A percentile compares a stretch with the other conserved stretches of the same genome.
Evolutionary conservation across 1,139 yeast genomes (phyloP).

Genomic region (Magnusiomyces fungicola): DNA sequence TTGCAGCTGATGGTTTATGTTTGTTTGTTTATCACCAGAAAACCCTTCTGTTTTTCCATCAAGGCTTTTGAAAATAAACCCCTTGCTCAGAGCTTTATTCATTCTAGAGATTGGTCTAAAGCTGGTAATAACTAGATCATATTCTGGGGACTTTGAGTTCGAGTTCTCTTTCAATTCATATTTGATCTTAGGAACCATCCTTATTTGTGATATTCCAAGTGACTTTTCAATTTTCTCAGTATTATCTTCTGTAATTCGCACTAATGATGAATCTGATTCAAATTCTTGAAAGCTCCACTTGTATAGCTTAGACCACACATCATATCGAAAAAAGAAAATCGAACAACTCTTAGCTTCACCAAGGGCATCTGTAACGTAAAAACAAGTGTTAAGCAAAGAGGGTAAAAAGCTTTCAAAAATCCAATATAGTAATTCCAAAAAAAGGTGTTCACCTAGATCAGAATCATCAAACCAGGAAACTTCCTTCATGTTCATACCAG

Average conservation of each 20-base stretch:
- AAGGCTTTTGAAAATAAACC: no score
- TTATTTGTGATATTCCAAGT: conserved; percentile 28
- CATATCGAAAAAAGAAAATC: conserved; percentile 50
- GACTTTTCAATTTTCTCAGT: conserved; percentile 31
- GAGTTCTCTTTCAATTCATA: no score
- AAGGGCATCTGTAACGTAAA: conserved; percentile 54
- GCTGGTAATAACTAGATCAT: no score
- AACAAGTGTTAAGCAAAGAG: conserved; percentile 46
- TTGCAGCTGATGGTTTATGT: no score
- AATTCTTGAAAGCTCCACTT: conserved; percentile 18
- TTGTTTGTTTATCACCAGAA: no score
- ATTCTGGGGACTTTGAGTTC: no score
- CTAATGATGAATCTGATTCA: conserved; percentile 9
- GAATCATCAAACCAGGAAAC: no score
- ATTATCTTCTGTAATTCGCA: conserved; percentile 30
- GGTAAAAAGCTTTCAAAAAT: conserved; percentile 43
- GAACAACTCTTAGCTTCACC: conserved; percentile 36
- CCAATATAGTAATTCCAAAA: conserved; percentile 51
- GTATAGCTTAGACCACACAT: conserved; percentile 48
- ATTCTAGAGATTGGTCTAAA: conserved; percentile 4
- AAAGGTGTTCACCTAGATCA: no score
- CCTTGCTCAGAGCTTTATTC: no score
- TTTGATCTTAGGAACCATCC: conserved; percentile 19
- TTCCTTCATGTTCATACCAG: no score
- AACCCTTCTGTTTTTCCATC: no score